Conservation (phyloP, 257 asterid genomes). For the Coffea canephora region DNA sequence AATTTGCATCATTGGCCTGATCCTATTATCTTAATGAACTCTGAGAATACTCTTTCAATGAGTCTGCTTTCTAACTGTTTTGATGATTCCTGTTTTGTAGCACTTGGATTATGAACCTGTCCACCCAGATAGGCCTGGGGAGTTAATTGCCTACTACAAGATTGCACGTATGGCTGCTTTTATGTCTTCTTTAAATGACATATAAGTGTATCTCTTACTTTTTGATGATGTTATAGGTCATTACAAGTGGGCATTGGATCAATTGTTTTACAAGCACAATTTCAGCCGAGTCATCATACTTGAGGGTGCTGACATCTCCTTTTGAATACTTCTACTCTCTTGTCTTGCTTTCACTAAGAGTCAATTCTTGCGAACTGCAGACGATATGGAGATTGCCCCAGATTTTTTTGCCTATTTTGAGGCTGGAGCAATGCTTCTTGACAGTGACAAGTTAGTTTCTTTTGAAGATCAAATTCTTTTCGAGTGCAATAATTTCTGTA, state of each 20-base stretch:
- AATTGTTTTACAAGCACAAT: conserved; percentile 80
- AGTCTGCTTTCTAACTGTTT: neutral
- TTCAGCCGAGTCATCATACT: conserved; percentile 91
- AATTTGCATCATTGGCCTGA: neutral
- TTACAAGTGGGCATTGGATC: conserved; percentile 98
- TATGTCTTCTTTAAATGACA: conserved; percentile 12
- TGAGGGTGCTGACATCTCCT: conserved; percentile 60
- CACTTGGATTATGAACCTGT: conserved; percentile 88
- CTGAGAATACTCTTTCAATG: neutral
- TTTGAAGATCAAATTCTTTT: conserved; percentile 1
- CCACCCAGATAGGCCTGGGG: conserved; percentile 90
- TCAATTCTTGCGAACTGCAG: conserved; percentile 42
- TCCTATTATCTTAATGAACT: neutral
- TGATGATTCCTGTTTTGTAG: conserved; percentile 35
- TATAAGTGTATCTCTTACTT: conserved; percentile 8
- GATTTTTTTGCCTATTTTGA: conserved; percentile 94
- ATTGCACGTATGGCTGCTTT: conserved; percentile 73
- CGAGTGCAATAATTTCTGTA: neutral
- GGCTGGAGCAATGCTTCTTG: conserved; percentile 95
- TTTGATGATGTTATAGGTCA: conserved; percentile 54
- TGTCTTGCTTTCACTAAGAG: conserved; percentile 30
- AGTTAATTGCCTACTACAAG: conserved; percentile 92
- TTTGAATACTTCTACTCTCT: conserved; percentile 15
- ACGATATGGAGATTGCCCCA: conserved; percentile 95
- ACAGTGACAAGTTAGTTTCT: conserved; percentile 77